phyloP scores from a whole-genome alignment of 768 basidiomycete species.

The Pisolithus sp. region DNA sequence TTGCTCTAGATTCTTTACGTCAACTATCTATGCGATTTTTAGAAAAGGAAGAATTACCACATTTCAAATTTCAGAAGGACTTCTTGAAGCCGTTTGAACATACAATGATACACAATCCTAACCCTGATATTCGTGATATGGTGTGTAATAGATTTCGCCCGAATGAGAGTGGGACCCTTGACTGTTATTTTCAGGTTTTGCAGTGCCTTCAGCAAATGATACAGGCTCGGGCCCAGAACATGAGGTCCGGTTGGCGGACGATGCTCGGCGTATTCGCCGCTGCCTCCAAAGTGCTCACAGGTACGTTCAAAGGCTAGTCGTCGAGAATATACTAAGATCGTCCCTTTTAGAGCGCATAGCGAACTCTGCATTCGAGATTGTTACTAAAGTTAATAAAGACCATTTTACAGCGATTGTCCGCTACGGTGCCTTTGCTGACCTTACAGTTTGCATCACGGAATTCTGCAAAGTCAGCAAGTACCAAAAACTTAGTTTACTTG shows the following conservation, averaged over 20 bases:
- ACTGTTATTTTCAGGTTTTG: constrained; percentile 55
- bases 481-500: constrained; percentile 94
- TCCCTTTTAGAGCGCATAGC: constrained; percentile 72
- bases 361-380: constrained; percentile 92
- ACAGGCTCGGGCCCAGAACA: constrained; percentile 87
- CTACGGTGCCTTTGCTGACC: constrained; percentile 90
- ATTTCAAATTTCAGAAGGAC: constrained; percentile 99
- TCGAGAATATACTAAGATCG: background rate
- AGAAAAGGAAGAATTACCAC: constrained; percentile 95
- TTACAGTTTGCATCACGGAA: constrained; percentile 96
- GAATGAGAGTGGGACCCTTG: background rate
- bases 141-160: constrained; percentile 33
- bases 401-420: constrained; percentile 89
- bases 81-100: constrained; percentile 98
- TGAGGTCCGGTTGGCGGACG: constrained; percentile 97
- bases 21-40: constrained; percentile 98
- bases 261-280: constrained; percentile 99
- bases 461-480: constrained; percentile 99
- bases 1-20: constrained; percentile 92
- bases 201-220: constrained; percentile 99
- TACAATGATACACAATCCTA: constrained; percentile 94
- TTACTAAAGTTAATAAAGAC: constrained; percentile 82
- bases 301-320: constrained; percentile 32
- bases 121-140: constrained; percentile 96
- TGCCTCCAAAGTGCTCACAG: constrained; percentile 87